These are phyloP conservation scores for Jaltomata sinuosa DNA, from an alignment of 257 asterid genomes.

Conservation along the genomic window DNA sequence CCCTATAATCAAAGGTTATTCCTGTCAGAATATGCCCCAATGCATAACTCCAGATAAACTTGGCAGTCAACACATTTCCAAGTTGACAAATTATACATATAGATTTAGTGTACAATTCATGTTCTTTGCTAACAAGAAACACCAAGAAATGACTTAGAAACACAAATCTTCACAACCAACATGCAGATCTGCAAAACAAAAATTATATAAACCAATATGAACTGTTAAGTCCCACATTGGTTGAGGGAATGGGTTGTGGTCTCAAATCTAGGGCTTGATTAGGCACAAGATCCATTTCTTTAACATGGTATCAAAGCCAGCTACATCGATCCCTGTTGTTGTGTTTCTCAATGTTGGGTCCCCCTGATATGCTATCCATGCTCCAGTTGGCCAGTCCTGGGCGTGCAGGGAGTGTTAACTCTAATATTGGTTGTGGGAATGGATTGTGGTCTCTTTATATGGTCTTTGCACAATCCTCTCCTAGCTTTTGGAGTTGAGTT, in stretches of 20 bases:
- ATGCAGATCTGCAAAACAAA: background rate
- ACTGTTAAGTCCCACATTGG: background rate
- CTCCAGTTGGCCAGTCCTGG: background rate
- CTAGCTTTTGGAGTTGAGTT: background rate
- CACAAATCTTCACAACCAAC: background rate
- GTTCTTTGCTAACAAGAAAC: background rate
- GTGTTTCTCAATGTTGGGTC: background rate
- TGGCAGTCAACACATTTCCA: background rate
- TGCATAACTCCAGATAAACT: background rate
- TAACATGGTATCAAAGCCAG: background rate
- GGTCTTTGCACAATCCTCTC: background rate
- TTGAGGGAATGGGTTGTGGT: background rate
- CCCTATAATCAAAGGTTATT: conserved; percentile 30
- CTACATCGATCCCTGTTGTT: background rate
- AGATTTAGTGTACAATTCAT: background rate
- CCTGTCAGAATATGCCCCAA: conserved; percentile 8
- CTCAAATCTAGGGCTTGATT: background rate
- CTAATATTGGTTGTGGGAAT: background rate
- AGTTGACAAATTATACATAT: background rate
- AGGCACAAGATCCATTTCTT: background rate
- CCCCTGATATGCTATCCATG: background rate
- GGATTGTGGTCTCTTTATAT: background rate
- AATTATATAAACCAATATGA: background rate
- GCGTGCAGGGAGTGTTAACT: background rate
- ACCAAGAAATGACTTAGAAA: background rate